A percentile compares a stretch with the other conserved stretches of the same genome.
These are phyloP conservation scores for Globisporangium takayamanum DNA, from an alignment of 352 stramenopile genomes.

Conservation along the genomic window DNA sequence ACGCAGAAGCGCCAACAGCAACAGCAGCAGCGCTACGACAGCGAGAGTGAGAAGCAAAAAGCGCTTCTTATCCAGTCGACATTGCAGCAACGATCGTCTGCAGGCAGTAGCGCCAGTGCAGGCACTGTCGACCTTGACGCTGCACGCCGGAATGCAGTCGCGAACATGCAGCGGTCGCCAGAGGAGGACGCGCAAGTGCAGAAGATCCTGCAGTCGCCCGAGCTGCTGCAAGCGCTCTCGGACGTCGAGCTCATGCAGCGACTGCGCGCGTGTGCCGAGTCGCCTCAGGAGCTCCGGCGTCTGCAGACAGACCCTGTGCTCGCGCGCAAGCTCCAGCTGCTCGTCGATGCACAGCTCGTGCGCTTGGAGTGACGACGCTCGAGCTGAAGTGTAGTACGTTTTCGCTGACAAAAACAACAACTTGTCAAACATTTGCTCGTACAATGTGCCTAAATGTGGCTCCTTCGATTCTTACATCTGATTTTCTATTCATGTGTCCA, in stretches of 20 bases:
- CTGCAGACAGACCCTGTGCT: conserved; percentile 35
- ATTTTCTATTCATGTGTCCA: too few species aligned
- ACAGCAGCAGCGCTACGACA: conserved; percentile 10
- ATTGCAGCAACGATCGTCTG: neutral
- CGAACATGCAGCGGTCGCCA: conserved; percentile 42
- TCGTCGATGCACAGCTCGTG: conserved; percentile 54
- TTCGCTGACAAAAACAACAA: neutral
- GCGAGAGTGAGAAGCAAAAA: conserved; percentile 1
- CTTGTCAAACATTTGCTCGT: neutral
- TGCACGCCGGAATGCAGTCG: conserved; percentile 42
- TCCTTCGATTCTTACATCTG: too few species aligned
- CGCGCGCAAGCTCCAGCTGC: conserved; percentile 44
- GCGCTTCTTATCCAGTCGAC: conserved; percentile 2
- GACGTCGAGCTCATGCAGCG: conserved; percentile 52
- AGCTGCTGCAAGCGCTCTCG: conserved; percentile 52
- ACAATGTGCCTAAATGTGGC: too few species aligned
- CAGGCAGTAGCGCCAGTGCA: neutral
- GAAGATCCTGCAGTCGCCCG: conserved; percentile 52
- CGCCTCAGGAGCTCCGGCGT: conserved; percentile 30
- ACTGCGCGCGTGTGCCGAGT: conserved; percentile 35
- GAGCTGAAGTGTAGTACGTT: neutral
- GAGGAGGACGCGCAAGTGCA: conserved; percentile 69
- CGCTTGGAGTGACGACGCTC: conserved; percentile 25
- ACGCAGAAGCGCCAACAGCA: conserved; percentile 5
- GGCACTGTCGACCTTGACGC: conserved; percentile 58